These are phyloP conservation scores for Sporothrix curviconia DNA, from an alignment of 2,329 filamentous ascomycete species.

Conservation along the genomic window DNA sequence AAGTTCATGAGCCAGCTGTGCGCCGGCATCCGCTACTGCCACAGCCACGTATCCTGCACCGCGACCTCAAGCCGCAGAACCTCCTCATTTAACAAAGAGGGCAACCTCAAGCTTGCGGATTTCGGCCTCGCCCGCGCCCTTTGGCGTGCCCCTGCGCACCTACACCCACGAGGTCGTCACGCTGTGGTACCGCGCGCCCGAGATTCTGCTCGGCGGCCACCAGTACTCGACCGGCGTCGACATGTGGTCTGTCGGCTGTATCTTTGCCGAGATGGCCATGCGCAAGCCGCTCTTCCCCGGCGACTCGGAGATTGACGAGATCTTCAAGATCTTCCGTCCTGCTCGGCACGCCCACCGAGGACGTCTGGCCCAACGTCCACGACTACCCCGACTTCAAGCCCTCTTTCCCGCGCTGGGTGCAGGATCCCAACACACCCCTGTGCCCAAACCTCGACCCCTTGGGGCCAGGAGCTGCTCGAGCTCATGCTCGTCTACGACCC, in stretches of 20 bases:
- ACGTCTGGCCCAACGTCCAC: slow-evolving; percentile 77
- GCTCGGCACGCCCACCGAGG: slow-evolving; percentile 73
- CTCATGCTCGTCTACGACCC: slow-evolving; percentile 76
- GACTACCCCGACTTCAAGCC: slow-evolving; percentile 86
- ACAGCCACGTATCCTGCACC: slow-evolving; percentile 76
- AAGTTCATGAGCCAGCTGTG: slow-evolving; percentile 86
- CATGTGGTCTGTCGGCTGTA: slow-evolving; percentile 88
- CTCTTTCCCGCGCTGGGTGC: slow-evolving; percentile 80
- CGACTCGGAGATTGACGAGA: slow-evolving; percentile 87
- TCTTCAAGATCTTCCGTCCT: slow-evolving; percentile 89
- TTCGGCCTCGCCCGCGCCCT: slow-evolving; percentile 82
- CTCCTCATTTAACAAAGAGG: slow-evolving; percentile 76
- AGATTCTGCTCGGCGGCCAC: slow-evolving; percentile 78
- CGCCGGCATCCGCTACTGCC: slow-evolving; percentile 75
- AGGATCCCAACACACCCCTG: slow-evolving; percentile 56
- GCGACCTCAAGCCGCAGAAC: slow-evolving; percentile 82
- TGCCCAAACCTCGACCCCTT: slow-evolving; percentile 65
- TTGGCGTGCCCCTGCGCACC: slow-evolving; percentile 78
- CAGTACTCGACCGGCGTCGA: slow-evolving; percentile 91
- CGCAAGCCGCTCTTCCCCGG: slow-evolving; percentile 83
- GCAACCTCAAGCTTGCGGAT: slow-evolving; percentile 79
- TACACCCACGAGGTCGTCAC: slow-evolving; percentile 92
- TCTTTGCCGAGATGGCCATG: slow-evolving; percentile 90
- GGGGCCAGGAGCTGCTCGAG: slow-evolving; percentile 59
- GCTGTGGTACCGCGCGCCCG: slow-evolving; percentile 80